phyloP scores from a whole-genome alignment of 1,139 yeast species.

The Wickerhamiella pararugosa region DNA sequence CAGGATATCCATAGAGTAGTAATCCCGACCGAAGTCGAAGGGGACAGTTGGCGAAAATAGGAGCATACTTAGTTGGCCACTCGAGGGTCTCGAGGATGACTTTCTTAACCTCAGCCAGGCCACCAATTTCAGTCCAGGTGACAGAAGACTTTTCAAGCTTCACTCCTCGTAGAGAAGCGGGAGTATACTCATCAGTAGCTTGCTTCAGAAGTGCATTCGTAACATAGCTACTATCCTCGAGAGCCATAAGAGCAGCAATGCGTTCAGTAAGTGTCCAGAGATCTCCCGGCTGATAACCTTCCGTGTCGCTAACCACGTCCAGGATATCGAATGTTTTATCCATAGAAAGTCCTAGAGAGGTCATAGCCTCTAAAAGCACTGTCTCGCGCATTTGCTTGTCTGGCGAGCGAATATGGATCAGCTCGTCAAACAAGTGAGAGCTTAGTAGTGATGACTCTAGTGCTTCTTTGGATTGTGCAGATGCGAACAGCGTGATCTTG shows the following conservation, averaged over 20 bases:
- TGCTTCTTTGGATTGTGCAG: slow-evolving; percentile 50
- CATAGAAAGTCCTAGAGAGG: slow-evolving; percentile 22
- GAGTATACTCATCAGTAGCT: slow-evolving; percentile 56
- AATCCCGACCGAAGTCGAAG: slow-evolving; percentile 79
- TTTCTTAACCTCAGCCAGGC: slow-evolving; percentile 59
- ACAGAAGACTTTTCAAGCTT: slow-evolving; percentile 65
- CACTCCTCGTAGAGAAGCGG: slow-evolving; percentile 75
- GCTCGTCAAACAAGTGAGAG: slow-evolving; percentile 57
- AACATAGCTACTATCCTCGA: slow-evolving; percentile 11
- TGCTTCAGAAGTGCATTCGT: slow-evolving; percentile 30
- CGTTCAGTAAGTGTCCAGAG: slow-evolving; percentile 59
- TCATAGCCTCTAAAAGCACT: slow-evolving; percentile 36
- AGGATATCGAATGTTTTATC: slow-evolving; percentile 37
- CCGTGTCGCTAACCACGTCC: slow-evolving; percentile 65
- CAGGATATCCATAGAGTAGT: slow-evolving; percentile 87
- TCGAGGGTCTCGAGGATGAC: slow-evolving; percentile 75
- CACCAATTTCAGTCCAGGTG: slow-evolving; percentile 85
- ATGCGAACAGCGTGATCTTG: slow-evolving; percentile 38
- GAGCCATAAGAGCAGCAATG: slow-evolving; percentile 10
- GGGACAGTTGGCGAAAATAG: slow-evolving; percentile 81
- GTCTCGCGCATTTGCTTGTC: slow-evolving; percentile 43
- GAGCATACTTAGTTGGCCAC: slow-evolving; percentile 96
- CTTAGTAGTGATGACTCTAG: slow-evolving; percentile 47
- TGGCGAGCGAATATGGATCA: slow-evolving; percentile 52
- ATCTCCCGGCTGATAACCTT: slow-evolving; percentile 82